Percentiles rank a stretch among this genome's conserved stretches.
phyloP scores from a whole-genome alignment of 106 monocot genomes.

The Dendrobium nobile region DNA sequence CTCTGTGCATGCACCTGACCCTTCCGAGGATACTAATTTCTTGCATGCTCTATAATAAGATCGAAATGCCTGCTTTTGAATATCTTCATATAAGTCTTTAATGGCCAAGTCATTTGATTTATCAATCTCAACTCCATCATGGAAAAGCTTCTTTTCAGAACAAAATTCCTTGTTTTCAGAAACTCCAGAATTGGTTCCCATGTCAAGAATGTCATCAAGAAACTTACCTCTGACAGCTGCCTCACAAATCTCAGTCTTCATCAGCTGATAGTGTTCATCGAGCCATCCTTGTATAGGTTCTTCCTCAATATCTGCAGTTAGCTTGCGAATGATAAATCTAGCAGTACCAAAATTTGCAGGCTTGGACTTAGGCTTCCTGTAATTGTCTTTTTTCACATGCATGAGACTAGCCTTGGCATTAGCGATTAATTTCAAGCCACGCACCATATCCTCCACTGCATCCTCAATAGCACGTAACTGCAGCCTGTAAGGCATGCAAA shows the following conservation, averaged over 20 bases:
- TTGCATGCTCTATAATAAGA: slow-evolving; percentile 83
- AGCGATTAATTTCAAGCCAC: slow-evolving; percentile 69
- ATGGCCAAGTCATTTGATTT: slow-evolving; percentile 20
- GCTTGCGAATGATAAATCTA: slow-evolving; percentile 60
- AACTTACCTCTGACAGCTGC: slow-evolving; percentile 49
- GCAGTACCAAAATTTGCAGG: slow-evolving; percentile 64
- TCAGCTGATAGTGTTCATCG: slow-evolving; percentile 87
- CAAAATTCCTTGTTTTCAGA: slow-evolving; percentile 21
- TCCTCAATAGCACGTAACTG: slow-evolving; percentile 96
- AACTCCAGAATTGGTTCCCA: slow-evolving; percentile 13
- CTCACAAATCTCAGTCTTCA: slow-evolving; percentile 82
- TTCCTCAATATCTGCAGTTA: slow-evolving; percentile 88
- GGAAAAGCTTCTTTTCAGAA: slow-evolving; percentile 37
- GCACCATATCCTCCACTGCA: slow-evolving; percentile 84
- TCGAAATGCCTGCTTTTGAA: slow-evolving; percentile 63
- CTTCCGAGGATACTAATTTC: slow-evolving; percentile 50
- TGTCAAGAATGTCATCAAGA: slow-evolving; percentile 51
- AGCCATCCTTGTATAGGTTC: slow-evolving; percentile 99
- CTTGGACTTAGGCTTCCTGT: slow-evolving; percentile 49
- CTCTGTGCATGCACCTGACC: slow-evolving; percentile 71
- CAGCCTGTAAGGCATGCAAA: slow-evolving; percentile 88
- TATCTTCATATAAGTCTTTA: slow-evolving; percentile 61
- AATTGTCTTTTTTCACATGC: slow-evolving; percentile 39
- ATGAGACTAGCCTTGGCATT: slow-evolving; percentile 48
- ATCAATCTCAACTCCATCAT: slow-evolving; percentile 60